Evolutionary conservation across 805 yeast genomes (phyloP).

Genomic region (Suhomyces tanzawaensis): DNA sequence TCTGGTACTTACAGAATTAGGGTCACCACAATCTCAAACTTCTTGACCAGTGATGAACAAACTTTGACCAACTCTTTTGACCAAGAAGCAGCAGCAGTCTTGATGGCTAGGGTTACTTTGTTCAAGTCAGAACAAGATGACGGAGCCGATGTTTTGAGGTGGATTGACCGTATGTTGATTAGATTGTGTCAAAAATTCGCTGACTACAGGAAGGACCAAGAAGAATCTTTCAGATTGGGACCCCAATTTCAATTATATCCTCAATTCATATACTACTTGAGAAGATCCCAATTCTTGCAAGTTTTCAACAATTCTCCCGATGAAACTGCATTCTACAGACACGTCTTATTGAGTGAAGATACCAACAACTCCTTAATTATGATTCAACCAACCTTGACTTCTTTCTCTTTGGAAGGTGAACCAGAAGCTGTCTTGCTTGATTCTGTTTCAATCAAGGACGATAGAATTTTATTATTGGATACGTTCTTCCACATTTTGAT

Average conservation of each 20-base stretch:
- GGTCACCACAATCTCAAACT: slow-evolving; percentile 77
- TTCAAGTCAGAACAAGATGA: slow-evolving; percentile 77
- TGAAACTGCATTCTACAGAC: slow-evolving; percentile 96
- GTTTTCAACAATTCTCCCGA: slow-evolving; percentile 98
- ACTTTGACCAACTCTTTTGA: slow-evolving; percentile 71
- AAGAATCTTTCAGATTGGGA: slow-evolving; percentile 75
- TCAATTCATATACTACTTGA: slow-evolving; percentile 90
- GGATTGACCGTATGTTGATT: slow-evolving; percentile 92
- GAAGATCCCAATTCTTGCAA: slow-evolving; percentile 94
- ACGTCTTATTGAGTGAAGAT: slow-evolving; percentile 86
- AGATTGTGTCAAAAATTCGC: slow-evolving; percentile 91
- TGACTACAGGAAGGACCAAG: slow-evolving; percentile 85
- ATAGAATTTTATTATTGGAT: slow-evolving; percentile 81
- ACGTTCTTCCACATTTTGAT: slow-evolving; percentile 96
- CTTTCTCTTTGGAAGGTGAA: slow-evolving; percentile 72
- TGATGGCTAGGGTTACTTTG: slow-evolving; percentile 88
- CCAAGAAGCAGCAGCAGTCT: slow-evolving; percentile 96
- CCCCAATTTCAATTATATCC: slow-evolving; percentile 87
- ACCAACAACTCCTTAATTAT: slow-evolving; percentile 88
- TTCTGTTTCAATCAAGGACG: slow-evolving; percentile 87
- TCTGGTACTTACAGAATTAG: slow-evolving; percentile 85
- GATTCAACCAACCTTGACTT: slow-evolving; percentile 95
- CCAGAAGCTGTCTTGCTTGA: slow-evolving; percentile 92
- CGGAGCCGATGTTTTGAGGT: slow-evolving; percentile 87
- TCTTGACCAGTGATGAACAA: slow-evolving; percentile 50